Conservation (phyloP, 2,329 filamentous ascomycete genomes). For the Dryadomyces quercus-mongolicae region DNA sequence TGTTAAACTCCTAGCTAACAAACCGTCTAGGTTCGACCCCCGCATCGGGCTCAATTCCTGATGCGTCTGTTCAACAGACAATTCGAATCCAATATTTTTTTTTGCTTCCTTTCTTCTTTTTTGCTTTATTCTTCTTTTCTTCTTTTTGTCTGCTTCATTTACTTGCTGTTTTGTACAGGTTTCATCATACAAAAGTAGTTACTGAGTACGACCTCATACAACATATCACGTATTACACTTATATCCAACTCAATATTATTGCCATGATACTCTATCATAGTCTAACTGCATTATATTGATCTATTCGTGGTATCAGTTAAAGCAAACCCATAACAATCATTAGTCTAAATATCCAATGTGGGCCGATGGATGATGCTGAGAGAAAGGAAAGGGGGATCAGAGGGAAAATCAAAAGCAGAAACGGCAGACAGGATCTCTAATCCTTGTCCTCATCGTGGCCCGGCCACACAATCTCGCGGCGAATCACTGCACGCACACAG, state of each 20-base stretch:
- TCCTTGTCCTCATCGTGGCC: slow-evolving; percentile 23
- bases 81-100: not conserved
- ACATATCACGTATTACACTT: too few relatives aligned
- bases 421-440: not conserved
- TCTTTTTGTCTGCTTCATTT: not conserved
- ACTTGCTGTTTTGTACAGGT: too few relatives aligned
- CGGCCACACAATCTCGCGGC: slow-evolving; percentile 41
- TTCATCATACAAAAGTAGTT: too few relatives aligned
- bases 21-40: slow-evolving; percentile 25
- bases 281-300: not conserved
- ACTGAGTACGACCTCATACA: too few relatives aligned
- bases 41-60: slow-evolving; percentile 32
- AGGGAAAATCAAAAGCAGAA: not conserved
- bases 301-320: not conserved
- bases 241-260: too few relatives aligned
- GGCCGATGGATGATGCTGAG: too few relatives aligned
- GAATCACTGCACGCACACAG: slow-evolving; percentile 36
- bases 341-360: too few relatives aligned
- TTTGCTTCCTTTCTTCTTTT: not conserved
- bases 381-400: not conserved
- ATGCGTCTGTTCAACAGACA: slow-evolving; percentile 14
- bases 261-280: too few relatives aligned
- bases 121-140: not conserved
- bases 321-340: not conserved
- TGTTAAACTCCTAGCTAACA: not conserved